Base-by-base conservation (phyloP, 192 early-diverging fungal genomes). In the Entophlyctis helioformis region DNA sequence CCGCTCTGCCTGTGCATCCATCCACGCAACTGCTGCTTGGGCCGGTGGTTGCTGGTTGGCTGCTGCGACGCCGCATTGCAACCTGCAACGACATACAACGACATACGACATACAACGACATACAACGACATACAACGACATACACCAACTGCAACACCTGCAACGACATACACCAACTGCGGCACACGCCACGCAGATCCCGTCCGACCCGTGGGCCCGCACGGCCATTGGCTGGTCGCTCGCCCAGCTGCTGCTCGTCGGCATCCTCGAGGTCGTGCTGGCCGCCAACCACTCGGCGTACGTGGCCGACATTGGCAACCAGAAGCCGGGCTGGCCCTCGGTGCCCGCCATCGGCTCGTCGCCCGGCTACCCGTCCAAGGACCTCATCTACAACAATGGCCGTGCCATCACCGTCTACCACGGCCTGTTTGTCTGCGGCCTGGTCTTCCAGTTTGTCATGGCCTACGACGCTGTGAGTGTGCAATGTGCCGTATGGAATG, bases 391-490 rank as follows among this genome's bases (percentile, higher is more conserved):
- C 10, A 28, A 43, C 29, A 54, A 48, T 29, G 51, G 53, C 1
- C 16, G 42, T 21, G 67, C 67, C 1, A 36, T 70, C 29, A 59
- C 59, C 2, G 45, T 67, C 42, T 74, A 74, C 53, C 59, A 74
- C 31, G 49, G 20, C 8, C 36, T 74, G 19, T 61, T 70, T 29
- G 48, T 74, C 18, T 51, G 33, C 11, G 61, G 62, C 3, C 67
- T 67, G 31, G 37, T 53, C 5, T 72, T 64, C 49, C 69, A 70
- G 50, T 35, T 62, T 39, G 33, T 67, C 27, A 53, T 76, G 1
- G 47, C 58, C 5, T 62, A 48, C 19, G 73, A 76, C 53, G 61
- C 73, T 0, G 67, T 75, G 39, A 54, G 49, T 56, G 16, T n/a
- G n/a, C n/a, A n/a, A n/a, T n/a, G n/a, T n/a, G n/a, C n/a, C n/a